phyloP scores from a whole-genome alignment of 768 basidiomycete genomes.

The Cubamyces sp. region DNA sequence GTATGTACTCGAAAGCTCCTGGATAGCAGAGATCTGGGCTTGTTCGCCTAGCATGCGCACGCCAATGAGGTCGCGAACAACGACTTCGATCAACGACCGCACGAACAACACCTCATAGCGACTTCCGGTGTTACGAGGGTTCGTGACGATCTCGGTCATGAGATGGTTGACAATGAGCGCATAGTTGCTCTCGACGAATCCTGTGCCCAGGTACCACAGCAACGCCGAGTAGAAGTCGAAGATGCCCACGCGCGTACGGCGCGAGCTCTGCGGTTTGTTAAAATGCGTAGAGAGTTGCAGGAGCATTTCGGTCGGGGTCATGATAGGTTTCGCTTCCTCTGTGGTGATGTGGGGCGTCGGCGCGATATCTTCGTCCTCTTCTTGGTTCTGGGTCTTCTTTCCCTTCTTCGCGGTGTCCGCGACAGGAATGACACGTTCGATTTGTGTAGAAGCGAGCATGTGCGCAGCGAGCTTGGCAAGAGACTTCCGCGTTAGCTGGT shows the following conservation, averaged over 20 bases:
- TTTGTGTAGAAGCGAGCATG: slow-evolving; percentile 82
- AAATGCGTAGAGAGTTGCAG: slow-evolving; percentile 76
- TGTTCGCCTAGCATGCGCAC: slow-evolving; percentile 90
- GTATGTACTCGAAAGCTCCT: slow-evolving; percentile 81
- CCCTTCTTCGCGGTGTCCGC: slow-evolving; percentile 57
- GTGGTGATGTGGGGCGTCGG: slow-evolving; percentile 48
- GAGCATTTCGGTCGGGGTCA: slow-evolving; percentile 82
- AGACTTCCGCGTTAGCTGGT: slow-evolving; percentile 81
- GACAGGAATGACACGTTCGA: slow-evolving; percentile 53
- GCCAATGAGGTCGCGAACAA: slow-evolving; percentile 86
- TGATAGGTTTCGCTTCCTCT: slow-evolving; percentile 64
- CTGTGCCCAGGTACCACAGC: slow-evolving; percentile 71
- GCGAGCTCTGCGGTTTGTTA: slow-evolving; percentile 70
- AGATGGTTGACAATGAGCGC: slow-evolving; percentile 78
- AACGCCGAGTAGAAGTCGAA: slow-evolving; percentile 88
- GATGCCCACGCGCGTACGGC: slow-evolving; percentile 80
- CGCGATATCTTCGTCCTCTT: slow-evolving; percentile 59
- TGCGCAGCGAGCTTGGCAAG: slow-evolving; percentile 83
- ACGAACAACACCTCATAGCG: slow-evolving; percentile 78
- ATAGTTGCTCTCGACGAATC: slow-evolving; percentile 85
- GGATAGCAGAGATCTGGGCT: slow-evolving; percentile 89
- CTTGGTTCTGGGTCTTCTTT: slow-evolving; percentile 53
- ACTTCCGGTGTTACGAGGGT: slow-evolving; percentile 53
- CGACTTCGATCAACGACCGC: slow-evolving; percentile 71
- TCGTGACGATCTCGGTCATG: slow-evolving; percentile 74